Percentiles rank a stretch among this genome's conserved stretches.
phyloP scores from a whole-genome alignment of 768 basidiomycete species.

The Tremella yokohamensis region DNA sequence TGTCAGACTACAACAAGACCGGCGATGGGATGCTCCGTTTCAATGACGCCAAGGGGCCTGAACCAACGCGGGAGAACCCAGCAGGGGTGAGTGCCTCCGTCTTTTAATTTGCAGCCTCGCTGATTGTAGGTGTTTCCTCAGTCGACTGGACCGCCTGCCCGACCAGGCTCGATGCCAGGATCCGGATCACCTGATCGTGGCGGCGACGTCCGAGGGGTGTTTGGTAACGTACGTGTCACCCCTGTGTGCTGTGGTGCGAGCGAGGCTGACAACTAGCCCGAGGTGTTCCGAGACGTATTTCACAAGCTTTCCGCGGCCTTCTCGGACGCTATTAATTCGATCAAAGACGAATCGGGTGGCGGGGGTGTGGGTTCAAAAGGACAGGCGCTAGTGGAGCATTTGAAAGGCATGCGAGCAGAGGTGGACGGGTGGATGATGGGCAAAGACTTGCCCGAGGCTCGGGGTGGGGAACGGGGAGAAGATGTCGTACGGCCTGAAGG shows the following conservation, averaged over 20 bases:
- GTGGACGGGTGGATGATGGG: constrained; percentile 44
- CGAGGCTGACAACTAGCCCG: constrained; percentile 24
- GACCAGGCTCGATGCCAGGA: constrained; percentile 42
- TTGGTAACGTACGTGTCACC: constrained; percentile 44
- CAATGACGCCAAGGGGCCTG: constrained; percentile 38
- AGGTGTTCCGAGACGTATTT: constrained; percentile 45
- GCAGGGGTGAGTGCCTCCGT: constrained; percentile 38
- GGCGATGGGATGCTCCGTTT: constrained; percentile 38
- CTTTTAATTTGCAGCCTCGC: background rate
- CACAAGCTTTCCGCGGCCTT: constrained; percentile 39
- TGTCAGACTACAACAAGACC: constrained; percentile 36
- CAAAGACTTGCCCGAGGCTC: constrained; percentile 30
- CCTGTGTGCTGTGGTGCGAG: background rate
- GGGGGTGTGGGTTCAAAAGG: constrained; percentile 38
- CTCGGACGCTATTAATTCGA: constrained; percentile 42
- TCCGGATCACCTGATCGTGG: constrained; percentile 38
- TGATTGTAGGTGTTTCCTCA: constrained; percentile 36
- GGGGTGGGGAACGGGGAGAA: constrained; percentile 31
- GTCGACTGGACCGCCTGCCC: constrained; percentile 22
- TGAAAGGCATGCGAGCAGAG: constrained; percentile 46
- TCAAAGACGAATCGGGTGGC: constrained; percentile 40
- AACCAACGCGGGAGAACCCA: constrained; percentile 47
- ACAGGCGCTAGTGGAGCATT: constrained; percentile 34
- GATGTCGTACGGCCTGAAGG: constrained; percentile 31
- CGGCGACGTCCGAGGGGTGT: constrained; percentile 42